Percentiles rank a stretch among this genome's conserved stretches.
These are phyloP conservation scores for Hypoxylon sp. DNA, from an alignment of 2,329 filamentous ascomycete species.

Conservation along the genomic window DNA sequence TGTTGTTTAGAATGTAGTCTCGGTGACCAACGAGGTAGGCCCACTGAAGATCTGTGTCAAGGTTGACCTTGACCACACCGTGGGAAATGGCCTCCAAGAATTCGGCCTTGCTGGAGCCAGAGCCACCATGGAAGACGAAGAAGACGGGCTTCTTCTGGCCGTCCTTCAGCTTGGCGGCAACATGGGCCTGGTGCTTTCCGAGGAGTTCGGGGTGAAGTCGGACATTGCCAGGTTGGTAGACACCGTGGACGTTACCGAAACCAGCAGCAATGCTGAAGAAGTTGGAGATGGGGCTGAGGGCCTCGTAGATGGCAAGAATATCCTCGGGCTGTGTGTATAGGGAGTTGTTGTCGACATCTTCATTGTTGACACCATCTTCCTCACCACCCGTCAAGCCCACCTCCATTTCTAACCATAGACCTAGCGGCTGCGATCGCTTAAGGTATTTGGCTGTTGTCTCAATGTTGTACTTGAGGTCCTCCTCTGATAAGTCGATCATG, in stretches of 20 bases:
- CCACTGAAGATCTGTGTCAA: conserved; percentile 98
- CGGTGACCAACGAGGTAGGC: conserved; percentile 93
- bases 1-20: conserved; percentile 94
- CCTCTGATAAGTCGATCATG: conserved; percentile 99
- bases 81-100: conserved; percentile 89
- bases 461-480: conserved; percentile 91
- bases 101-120: conserved; percentile 90
- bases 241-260: conserved; percentile 99
- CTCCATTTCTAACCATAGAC: conserved; percentile 99
- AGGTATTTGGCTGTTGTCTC: conserved; percentile 92
- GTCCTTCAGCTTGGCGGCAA: conserved; percentile 81
- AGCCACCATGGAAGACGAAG: conserved; percentile 99
- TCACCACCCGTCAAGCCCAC: conserved; percentile 97
- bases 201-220: conserved; percentile 96
- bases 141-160: conserved; percentile 92
- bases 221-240: conserved; percentile 98
- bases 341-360: conserved; percentile 94
- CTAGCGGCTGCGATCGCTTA: conserved; percentile 94
- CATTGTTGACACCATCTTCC: conserved; percentile 99
- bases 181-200: conserved; percentile 93
- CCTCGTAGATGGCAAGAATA: conserved; percentile 91
- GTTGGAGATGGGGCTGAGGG: conserved; percentile 85
- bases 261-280: conserved; percentile 99
- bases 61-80: conserved; percentile 99
- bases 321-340: conserved; percentile 99